A percentile compares a stretch with the other conserved stretches of the same genome.
These are phyloP conservation scores for Parathielavia hyrcaniae DNA, from an alignment of 495 filamentous ascomycete genomes.

Conservation along the genomic window DNA sequence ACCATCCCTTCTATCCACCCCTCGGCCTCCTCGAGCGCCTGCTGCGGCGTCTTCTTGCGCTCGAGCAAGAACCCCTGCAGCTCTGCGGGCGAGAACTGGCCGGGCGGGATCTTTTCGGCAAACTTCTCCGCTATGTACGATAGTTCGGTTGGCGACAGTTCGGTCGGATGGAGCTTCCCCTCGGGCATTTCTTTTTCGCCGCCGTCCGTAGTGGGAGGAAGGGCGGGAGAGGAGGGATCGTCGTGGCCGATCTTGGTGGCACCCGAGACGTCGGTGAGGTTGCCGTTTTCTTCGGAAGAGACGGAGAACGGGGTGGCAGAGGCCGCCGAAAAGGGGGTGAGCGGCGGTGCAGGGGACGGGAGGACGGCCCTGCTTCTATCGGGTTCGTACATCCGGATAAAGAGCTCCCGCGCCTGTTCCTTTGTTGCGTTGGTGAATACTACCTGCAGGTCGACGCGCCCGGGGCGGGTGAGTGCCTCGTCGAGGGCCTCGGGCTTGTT, in stretches of 20 bases:
- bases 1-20: constrained; percentile 50
- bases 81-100: constrained; percentile 59
- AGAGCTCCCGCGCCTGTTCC: constrained; percentile 59
- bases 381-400: constrained; percentile 63
- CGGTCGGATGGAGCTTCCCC: constrained; percentile 3
- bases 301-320: constrained; percentile 3
- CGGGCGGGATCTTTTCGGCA: constrained; percentile 41
- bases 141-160: too few species aligned
- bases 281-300: constrained; percentile 5
- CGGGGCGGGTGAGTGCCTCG: constrained; percentile 66
- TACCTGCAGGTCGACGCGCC: constrained; percentile 68
- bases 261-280: constrained; percentile 18
- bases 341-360: not conserved
- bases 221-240: not conserved
- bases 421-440: constrained; percentile 59
- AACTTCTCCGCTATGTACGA: constrained; percentile 45
- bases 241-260: constrained; percentile 16
- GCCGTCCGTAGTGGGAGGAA: not conserved
- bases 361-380: constrained; percentile 12
- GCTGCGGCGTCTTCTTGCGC: constrained; percentile 54
- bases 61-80: constrained; percentile 64
- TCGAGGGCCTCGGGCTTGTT: constrained; percentile 72
- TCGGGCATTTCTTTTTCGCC: not conserved
- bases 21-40: constrained; percentile 51
- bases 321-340: constrained; percentile 1